A percentile compares a stretch with the other conserved stretches of the same genome.
These are phyloP conservation scores for Pseudogymnoascus sp. DNA, from an alignment of 2,329 filamentous ascomycete species.

Conservation along the genomic window DNA sequence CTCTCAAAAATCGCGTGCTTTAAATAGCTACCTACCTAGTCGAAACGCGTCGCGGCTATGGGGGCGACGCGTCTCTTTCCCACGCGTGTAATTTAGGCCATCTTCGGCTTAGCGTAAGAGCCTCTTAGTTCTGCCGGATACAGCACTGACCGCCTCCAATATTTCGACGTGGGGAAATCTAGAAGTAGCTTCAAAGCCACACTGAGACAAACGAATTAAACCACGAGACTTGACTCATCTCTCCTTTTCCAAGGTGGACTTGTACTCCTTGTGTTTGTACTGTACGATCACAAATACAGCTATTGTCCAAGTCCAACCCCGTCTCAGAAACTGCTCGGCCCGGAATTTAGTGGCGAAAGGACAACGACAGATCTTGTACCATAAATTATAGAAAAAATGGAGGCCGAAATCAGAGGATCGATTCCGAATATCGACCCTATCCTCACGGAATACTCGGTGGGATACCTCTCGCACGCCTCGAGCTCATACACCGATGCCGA, in stretches of 20 bases:
- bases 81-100: constrained; percentile 5
- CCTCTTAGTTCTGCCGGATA: constrained; percentile 9
- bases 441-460: constrained; percentile 85
- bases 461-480: constrained; percentile 90
- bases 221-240: constrained; percentile 5
- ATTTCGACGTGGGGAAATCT: constrained; percentile 10
- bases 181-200: background rate
- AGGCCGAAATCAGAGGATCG: constrained; percentile 76
- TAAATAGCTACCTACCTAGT: constrained; percentile 1
- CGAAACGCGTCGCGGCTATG: constrained; percentile 5
- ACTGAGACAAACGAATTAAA: constrained; percentile 1
- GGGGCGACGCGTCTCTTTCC: background rate
- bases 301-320: background rate
- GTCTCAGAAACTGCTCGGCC: background rate
- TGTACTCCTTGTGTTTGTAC: background rate
- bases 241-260: constrained; percentile 1
- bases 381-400: constrained; percentile 50
- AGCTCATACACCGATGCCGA: constrained; percentile 74
- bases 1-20: constrained; percentile 5
- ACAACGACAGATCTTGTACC: background rate
- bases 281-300: constrained; percentile 4
- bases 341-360: background rate
- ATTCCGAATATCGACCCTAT: constrained; percentile 84
- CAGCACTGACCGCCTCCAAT: constrained; percentile 9
- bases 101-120: background rate